Conservation (phyloP, 1,284 basidiomycete genomes). For the Rhodotorula sp. region DNA sequence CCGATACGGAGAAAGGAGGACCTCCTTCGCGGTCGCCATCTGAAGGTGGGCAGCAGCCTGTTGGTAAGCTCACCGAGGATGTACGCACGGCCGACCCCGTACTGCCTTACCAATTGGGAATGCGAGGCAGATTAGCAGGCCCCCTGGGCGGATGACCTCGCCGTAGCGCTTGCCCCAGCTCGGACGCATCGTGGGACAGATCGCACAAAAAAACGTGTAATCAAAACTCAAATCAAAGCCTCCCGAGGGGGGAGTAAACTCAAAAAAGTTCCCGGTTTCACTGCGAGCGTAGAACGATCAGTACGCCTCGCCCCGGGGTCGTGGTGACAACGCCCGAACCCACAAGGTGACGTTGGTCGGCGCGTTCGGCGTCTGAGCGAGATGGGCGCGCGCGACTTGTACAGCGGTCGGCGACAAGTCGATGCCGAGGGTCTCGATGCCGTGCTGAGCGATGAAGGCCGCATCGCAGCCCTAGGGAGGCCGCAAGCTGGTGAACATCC, state of each 20-base stretch:
- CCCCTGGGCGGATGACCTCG: constrained; percentile 19
- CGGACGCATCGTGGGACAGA: neutral
- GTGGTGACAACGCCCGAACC: neutral
- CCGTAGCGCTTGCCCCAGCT: constrained; percentile 30
- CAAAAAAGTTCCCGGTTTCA: constrained; percentile 37
- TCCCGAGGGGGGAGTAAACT: constrained; percentile 7
- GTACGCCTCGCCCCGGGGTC: too few species aligned
- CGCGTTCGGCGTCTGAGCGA: constrained; percentile 5
- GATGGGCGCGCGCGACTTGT: constrained; percentile 22
- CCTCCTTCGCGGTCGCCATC: constrained; percentile 40
- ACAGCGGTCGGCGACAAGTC: constrained; percentile 41
- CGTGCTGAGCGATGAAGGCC: constrained; percentile 36
- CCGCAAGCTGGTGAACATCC: neutral
- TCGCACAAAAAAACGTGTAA: constrained; percentile 39
- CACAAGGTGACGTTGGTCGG: constrained; percentile 27
- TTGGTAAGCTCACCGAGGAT: neutral
- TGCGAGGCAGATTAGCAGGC: constrained; percentile 27
- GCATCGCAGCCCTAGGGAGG: constrained; percentile 37
- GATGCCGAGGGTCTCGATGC: constrained; percentile 36
- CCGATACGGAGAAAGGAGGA: constrained; percentile 40
- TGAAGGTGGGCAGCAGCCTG: neutral
- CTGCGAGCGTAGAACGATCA: constrained; percentile 1
- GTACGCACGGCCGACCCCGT: neutral
- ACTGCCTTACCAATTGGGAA: constrained; percentile 27
- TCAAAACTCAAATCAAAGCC: constrained; percentile 29